Conservation (phyloP, 179 eudicot genomes). For the Silene noctiflora region DNA sequence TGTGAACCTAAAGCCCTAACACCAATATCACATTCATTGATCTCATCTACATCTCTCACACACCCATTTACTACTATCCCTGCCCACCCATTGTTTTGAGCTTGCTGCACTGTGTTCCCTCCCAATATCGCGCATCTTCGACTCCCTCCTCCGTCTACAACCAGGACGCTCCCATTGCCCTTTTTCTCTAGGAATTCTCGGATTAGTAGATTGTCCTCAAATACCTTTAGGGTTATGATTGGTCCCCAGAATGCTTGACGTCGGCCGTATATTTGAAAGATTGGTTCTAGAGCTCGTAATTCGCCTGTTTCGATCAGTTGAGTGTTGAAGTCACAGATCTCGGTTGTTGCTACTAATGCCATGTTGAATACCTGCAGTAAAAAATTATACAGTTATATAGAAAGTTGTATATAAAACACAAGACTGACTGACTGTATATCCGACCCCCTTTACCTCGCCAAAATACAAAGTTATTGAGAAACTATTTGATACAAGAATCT, state of each 20-base stretch:
- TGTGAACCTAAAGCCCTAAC: slow-evolving; percentile 30
- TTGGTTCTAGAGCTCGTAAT: slow-evolving; percentile 24
- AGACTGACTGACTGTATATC: too few relatives aligned
- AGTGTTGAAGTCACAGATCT: slow-evolving; percentile 27
- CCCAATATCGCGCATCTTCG: slow-evolving; percentile 26
- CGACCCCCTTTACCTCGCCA: too few relatives aligned
- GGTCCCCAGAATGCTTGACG: slow-evolving; percentile 26
- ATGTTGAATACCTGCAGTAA: slow-evolving; percentile 14
- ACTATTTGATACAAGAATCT: too few relatives aligned
- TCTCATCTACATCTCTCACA: slow-evolving; percentile 26
- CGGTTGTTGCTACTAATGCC: slow-evolving; percentile 28
- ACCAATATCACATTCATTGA: slow-evolving; percentile 30
- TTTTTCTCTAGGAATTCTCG: slow-evolving; percentile 27
- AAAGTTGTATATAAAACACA: too few relatives aligned
- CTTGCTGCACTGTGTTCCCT: slow-evolving; percentile 32
- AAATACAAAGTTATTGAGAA: too few relatives aligned
- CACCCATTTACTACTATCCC: slow-evolving; percentile 33
- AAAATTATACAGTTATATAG: not conserved
- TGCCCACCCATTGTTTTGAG: slow-evolving; percentile 33
- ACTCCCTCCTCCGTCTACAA: slow-evolving; percentile 28
- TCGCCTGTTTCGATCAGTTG: slow-evolving; percentile 25
- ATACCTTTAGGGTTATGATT: slow-evolving; percentile 26
- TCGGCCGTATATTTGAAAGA: slow-evolving; percentile 29
- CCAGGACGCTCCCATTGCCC: slow-evolving; percentile 24
- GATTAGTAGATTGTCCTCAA: slow-evolving; percentile 28